Conservation (phyloP, 768 basidiomycete species). For the Obba rivulosa region DNA sequence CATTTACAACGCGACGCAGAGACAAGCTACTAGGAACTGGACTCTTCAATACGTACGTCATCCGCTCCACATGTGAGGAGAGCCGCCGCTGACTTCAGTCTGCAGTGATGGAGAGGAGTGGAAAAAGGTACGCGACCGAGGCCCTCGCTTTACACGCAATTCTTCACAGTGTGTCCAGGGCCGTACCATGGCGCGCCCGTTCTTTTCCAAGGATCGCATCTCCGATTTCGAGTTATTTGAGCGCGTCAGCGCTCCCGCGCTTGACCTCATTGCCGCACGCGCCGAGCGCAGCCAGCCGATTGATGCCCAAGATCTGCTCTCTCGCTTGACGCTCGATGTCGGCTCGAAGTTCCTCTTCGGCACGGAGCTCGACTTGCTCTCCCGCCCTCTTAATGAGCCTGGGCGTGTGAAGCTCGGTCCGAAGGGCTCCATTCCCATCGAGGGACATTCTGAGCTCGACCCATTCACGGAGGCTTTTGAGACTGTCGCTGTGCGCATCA, state of each 20-base stretch:
- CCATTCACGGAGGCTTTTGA: no score
- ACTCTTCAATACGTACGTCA: constrained; percentile 41
- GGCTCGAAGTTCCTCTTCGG: constrained; percentile 52
- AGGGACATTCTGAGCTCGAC: no score
- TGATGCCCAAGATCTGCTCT: constrained; percentile 34
- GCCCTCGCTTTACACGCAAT: neutral
- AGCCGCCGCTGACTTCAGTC: neutral
- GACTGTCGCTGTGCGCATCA: no score
- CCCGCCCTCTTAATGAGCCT: no score
- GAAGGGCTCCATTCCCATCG: no score
- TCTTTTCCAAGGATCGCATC: constrained; percentile 30
- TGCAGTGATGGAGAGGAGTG: constrained; percentile 20
- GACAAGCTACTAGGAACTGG: constrained; percentile 41
- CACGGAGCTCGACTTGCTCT: constrained; percentile 36
- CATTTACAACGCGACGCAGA: constrained; percentile 27
- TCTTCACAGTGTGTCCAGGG: constrained; percentile 14
- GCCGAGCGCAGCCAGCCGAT: constrained; percentile 33
- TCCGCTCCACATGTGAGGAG: neutral
- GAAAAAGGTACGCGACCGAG: constrained; percentile 14
- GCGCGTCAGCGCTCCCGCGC: constrained; percentile 35
- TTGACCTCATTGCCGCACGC: constrained; percentile 43
- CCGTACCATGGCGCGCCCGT: constrained; percentile 31
- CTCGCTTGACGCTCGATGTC: constrained; percentile 46
- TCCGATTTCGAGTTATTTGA: constrained; percentile 31
- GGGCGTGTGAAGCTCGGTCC: no score